phyloP scores from a whole-genome alignment of 148 eudicot genomes.

The Talinum fruticosum region DNA sequence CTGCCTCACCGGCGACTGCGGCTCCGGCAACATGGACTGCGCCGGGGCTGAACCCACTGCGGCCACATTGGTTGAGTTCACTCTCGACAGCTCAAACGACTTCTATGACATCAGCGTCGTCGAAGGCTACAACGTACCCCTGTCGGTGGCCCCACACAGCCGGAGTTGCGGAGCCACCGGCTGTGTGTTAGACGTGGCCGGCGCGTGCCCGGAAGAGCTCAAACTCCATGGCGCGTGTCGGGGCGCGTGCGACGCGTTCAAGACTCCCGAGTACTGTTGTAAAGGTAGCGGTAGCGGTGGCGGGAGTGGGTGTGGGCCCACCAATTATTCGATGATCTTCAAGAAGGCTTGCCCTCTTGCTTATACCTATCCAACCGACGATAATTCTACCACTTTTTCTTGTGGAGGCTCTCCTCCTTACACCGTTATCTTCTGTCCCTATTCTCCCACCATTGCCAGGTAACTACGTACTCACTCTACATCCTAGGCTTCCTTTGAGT shows the following conservation, averaged over 20 bases:
- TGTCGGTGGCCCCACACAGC: slow-evolving; percentile 41
- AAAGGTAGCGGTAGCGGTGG: too few species aligned
- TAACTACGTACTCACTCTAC: too few species aligned
- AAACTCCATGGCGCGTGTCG: slow-evolving; percentile 35
- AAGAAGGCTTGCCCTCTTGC: slow-evolving; percentile 59
- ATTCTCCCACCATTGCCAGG: slow-evolving; percentile 7
- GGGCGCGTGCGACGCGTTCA: slow-evolving; percentile 44
- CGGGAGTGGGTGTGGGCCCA: slow-evolving; percentile 37
- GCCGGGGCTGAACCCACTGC: background rate
- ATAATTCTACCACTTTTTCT: slow-evolving; percentile 43
- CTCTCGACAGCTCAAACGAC: too few species aligned
- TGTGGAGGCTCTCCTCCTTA: slow-evolving; percentile 40
- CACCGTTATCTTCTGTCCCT: slow-evolving; percentile 58
- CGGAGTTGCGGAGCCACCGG: slow-evolving; percentile 39
- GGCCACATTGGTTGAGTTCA: background rate
- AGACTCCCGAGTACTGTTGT: slow-evolving; percentile 34
- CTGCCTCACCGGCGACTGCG: background rate
- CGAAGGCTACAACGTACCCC: slow-evolving; percentile 62
- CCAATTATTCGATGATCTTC: slow-evolving; percentile 45
- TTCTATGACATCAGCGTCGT: slow-evolving; percentile 41
- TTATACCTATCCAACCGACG: slow-evolving; percentile 64
- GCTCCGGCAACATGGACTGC: background rate
- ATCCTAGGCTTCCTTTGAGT: too few species aligned
- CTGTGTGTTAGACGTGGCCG: slow-evolving; percentile 34
- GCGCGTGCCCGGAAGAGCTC: slow-evolving; percentile 41